Conservation (phyloP, 2,329 filamentous ascomycete species). For the Fusarium agapanthi region DNA sequence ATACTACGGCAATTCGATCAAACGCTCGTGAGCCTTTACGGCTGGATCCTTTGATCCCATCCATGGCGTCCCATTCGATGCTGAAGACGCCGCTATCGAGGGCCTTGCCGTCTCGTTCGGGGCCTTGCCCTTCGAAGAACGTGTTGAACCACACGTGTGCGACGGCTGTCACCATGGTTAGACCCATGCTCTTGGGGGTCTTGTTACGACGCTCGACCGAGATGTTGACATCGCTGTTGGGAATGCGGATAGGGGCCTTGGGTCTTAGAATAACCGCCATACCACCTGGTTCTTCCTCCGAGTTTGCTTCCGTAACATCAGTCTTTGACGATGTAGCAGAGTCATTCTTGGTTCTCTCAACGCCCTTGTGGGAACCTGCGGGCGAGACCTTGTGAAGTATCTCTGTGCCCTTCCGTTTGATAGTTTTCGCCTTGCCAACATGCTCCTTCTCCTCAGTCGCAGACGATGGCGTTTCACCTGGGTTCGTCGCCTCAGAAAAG, state of each 20-base stretch:
- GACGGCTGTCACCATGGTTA: slow-evolving; percentile 90
- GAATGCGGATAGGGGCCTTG: slow-evolving; percentile 70
- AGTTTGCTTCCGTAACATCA: slow-evolving; percentile 26
- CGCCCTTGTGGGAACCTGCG: slow-evolving; percentile 18
- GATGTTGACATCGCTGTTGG: slow-evolving; percentile 88
- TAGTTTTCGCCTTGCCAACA: slow-evolving; percentile 27
- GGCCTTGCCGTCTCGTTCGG: slow-evolving; percentile 71
- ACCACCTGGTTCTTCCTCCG: slow-evolving; percentile 65
- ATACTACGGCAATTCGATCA: slow-evolving; percentile 85
- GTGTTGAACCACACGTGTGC: slow-evolving; percentile 98
- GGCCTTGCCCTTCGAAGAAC: slow-evolving; percentile 86
- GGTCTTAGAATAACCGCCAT: slow-evolving; percentile 84
- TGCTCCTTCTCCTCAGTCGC: slow-evolving; percentile 12
- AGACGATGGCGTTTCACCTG: neutral
- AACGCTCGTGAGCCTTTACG: slow-evolving; percentile 84
- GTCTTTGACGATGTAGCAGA: slow-evolving; percentile 31
- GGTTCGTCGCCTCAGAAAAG: slow-evolving; percentile 44
- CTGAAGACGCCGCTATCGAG: slow-evolving; percentile 71
- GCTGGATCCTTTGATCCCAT: slow-evolving; percentile 91
- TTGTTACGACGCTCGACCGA: slow-evolving; percentile 88
- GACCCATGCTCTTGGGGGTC: slow-evolving; percentile 77
- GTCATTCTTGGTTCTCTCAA: slow-evolving; percentile 37
- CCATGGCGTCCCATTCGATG: slow-evolving; percentile 75
- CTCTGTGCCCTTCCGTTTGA: slow-evolving; percentile 46
- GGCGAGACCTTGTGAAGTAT: slow-evolving; percentile 47